Base-by-base conservation (phyloP, 352 stramenopile species). In the Globisporangium paddicum region DNA sequence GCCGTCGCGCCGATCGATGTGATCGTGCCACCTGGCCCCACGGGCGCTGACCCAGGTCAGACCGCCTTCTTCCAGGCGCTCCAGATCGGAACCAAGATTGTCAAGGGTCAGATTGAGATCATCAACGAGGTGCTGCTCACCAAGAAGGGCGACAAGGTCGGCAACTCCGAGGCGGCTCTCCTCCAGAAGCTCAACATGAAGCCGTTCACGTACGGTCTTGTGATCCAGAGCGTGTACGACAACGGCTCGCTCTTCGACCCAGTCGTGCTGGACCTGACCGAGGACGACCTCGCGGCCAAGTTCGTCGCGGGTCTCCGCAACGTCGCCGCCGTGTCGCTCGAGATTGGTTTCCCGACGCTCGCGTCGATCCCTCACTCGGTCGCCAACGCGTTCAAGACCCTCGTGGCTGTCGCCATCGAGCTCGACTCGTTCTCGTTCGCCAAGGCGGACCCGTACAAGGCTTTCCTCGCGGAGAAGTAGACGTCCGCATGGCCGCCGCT, bases 11-110 rank as follows among this genome's bases (percentile, higher is more conserved):
- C 96, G 23, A 73, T 87, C 51, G 95, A 99, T 73, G 98, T 99
- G 23, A 77, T 99, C 54, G 95, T 99, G 54, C 96, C 96, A 53
- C 93, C 97, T 53, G 98, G 98, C 67, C 94, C 95, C 34, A 99
- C 98, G 57, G 98, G 97, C 61, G 98, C 95, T 86, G 98, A 99
- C 90, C 98, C 98, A 59, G 97, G 96, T 86, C 97, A 99, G 82
- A 99, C 98, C 35, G 96, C 92, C 30, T 99, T 99, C 81, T 99
- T 99, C 96, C 98, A 99, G 80, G 98, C 97, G 41, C 87, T 99
- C 62, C 82, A 90, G 69, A 99, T 99, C 73, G 88, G 93, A 65
- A 99, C 98, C 70, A 99, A 99, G 93, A 99, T 99, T 97, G 90
- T 96, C 66, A 97, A 96, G 74, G 97, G 96, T 90, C 97, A 99